Percentiles rank a stretch among this genome's conserved stretches.
Conservation (phyloP, 129 eudicot genomes). For the Lactuca sativa region DNA sequence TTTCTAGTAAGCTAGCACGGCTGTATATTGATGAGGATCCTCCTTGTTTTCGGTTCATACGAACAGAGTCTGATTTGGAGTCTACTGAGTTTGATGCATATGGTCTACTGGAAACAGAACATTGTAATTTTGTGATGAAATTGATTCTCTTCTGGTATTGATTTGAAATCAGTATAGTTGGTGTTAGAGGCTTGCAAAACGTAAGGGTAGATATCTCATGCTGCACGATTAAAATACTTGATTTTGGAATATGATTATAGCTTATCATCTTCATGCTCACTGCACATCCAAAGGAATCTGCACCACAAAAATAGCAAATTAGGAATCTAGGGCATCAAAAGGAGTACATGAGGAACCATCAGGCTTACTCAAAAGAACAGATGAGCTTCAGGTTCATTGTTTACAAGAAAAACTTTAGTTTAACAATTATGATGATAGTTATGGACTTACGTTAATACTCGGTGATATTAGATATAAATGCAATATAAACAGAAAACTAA, state of each 20-base stretch:
- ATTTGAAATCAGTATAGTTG: constrained; percentile 36
- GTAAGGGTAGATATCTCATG: constrained; percentile 51
- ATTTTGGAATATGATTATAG: constrained; percentile 45
- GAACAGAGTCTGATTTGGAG: constrained; percentile 37
- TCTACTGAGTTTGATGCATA: constrained; percentile 44
- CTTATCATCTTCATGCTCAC: constrained; percentile 61
- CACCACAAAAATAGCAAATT: constrained; percentile 21
- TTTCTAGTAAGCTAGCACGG: constrained; percentile 78
- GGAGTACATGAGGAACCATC: background rate
- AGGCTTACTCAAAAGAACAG: no score
- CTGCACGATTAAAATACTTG: constrained; percentile 54
- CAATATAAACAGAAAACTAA: background rate
- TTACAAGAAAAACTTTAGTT: no score
- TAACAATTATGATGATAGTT: no score
- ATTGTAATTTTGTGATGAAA: constrained; percentile 43
- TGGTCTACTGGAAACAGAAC: constrained; percentile 47
- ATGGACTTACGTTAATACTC: no score
- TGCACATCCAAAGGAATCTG: constrained; percentile 38
- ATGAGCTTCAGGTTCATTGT: no score
- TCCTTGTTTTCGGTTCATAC: constrained; percentile 35
- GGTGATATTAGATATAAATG: background rate
- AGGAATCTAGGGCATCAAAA: constrained; percentile 10
- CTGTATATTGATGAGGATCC: constrained; percentile 59
- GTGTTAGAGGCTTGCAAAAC: constrained; percentile 37
- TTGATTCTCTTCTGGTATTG: constrained; percentile 37